Conservation (phyloP, 1,284 basidiomycete species). For the Neolentinus lepideus region DNA sequence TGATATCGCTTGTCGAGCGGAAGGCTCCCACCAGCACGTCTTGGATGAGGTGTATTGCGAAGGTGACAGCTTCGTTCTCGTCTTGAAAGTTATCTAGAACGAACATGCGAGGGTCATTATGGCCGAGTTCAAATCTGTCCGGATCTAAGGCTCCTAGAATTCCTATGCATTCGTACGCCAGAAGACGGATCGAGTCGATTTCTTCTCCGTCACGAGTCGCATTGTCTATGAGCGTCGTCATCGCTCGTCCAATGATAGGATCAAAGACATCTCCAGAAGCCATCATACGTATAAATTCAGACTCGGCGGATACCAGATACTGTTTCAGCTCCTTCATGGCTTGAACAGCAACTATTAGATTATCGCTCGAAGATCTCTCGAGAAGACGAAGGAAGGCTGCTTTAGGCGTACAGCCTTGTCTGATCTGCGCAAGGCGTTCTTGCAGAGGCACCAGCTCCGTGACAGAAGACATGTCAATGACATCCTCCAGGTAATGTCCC, state of each 20-base stretch:
- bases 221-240: constrained; percentile 65
- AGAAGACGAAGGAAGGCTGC: constrained; percentile 66
- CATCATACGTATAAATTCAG: constrained; percentile 51
- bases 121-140: constrained; percentile 76
- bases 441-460: constrained; percentile 54
- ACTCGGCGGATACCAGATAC: constrained; percentile 48
- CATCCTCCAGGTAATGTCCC: constrained; percentile 58
- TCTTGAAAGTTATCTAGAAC: constrained; percentile 83
- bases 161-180: constrained; percentile 89
- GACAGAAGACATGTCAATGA: constrained; percentile 72
- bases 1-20: constrained; percentile 89
- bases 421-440: constrained; percentile 38
- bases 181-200: constrained; percentile 55
- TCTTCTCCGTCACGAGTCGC: constrained; percentile 77
- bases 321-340: constrained; percentile 74
- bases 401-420: constrained; percentile 44
- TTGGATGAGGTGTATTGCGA: constrained; percentile 82
- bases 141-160: constrained; percentile 95
- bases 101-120: constrained; percentile 61
- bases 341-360: constrained; percentile 72
- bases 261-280: constrained; percentile 86
- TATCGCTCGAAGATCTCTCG: constrained; percentile 74
- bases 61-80: constrained; percentile 71
- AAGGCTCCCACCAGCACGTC: constrained; percentile 91
- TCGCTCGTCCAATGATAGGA: constrained; percentile 63